Evolutionary conservation across 2,329 filamentous ascomycete genomes (phyloP), one percentile per base, ranked within the genome.

Genomic region (Colletotrichum eremochloae): DNA sequence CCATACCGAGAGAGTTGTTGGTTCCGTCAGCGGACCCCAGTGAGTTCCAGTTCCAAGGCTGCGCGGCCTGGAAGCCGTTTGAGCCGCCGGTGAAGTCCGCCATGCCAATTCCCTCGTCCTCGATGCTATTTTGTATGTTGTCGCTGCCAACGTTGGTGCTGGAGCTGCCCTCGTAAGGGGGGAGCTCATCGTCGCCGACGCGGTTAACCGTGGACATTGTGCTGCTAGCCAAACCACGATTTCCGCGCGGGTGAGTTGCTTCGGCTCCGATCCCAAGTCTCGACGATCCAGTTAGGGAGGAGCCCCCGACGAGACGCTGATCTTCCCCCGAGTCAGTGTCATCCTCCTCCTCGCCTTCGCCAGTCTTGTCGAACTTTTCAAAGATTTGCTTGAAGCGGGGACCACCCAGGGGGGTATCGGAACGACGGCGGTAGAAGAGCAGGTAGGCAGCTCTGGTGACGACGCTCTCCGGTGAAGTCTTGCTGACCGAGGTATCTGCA

Each of bases 381-480:
- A 94, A 86, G 62, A 97, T 90, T 75, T 91, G 86, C 76, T 91
- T 88, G 72, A 98, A 91, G 63, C 88, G 88, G 56, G 91, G 87
- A 36, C 95, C 95, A 69, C 96, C 96, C 75, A 99, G 90, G 74
- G 94, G 93, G 74, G 82, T 83, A 9, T 89, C 86, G 6, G 94
- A 94, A 75, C 94, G 92, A 69, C 96, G 93, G 52, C 96, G 94
- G 84, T 99, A 99, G 86, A 99, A 99, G 44, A 99, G 87, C 14
- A 99, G 88, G 82, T 99, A 99, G 0, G 96, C 96, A 29, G 93
- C 92, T 20, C 89, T 83, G 5, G 94, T 93, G 6, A 97, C 89
- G 11, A 94, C 89, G 38, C 85, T 86, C 44, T 88, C 82, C 0
- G 90, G 86, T 72, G 93, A 88, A 38, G 85, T 86, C 75, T 87